Conservation (phyloP, 2,329 filamentous ascomycete genomes). For the Fusarium mangiferae region DNA sequence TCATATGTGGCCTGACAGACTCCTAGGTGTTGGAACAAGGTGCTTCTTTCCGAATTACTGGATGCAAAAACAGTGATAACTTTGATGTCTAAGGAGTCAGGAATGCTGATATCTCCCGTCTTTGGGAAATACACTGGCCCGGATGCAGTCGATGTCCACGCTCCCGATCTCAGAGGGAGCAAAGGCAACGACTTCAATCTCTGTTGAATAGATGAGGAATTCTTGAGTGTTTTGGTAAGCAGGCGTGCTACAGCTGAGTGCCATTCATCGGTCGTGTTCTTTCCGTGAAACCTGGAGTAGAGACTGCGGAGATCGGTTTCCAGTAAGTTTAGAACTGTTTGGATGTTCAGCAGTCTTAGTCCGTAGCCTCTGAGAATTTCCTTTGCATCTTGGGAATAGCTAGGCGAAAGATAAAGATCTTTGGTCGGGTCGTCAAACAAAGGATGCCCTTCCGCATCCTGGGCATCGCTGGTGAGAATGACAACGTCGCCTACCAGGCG, state of each 20-base stretch:
- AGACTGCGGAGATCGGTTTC: neutral
- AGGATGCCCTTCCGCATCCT: conserved; percentile 1
- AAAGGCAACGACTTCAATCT: conserved; percentile 1
- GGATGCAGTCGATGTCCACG: neutral
- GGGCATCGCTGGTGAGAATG: neutral
- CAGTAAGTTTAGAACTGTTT: neutral
- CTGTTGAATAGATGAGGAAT: fast-evolving
- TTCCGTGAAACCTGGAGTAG: neutral
- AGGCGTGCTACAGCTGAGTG: neutral
- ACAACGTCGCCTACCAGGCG: neutral
- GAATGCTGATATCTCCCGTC: neutral
- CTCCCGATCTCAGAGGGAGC: conserved; percentile 8
- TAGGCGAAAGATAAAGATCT: conserved; percentile 17
- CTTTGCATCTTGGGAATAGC: neutral
- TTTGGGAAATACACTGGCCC: conserved; percentile 19
- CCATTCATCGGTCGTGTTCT: neutral
- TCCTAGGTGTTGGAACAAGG: conserved; percentile 10
- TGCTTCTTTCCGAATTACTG: neutral
- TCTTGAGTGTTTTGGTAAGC: neutral
- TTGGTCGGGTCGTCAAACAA: conserved; percentile 1
- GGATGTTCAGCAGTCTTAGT: fast-evolving
- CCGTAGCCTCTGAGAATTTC: conserved; percentile 4
- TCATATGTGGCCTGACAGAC: neutral
- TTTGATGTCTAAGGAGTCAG: neutral
- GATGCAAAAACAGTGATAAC: neutral